Percentiles rank a stretch among this genome's conserved stretches.
These are phyloP conservation scores for Coemansia sp. DNA, from an alignment of 192 early-diverging fungal species.

Conservation along the genomic window DNA sequence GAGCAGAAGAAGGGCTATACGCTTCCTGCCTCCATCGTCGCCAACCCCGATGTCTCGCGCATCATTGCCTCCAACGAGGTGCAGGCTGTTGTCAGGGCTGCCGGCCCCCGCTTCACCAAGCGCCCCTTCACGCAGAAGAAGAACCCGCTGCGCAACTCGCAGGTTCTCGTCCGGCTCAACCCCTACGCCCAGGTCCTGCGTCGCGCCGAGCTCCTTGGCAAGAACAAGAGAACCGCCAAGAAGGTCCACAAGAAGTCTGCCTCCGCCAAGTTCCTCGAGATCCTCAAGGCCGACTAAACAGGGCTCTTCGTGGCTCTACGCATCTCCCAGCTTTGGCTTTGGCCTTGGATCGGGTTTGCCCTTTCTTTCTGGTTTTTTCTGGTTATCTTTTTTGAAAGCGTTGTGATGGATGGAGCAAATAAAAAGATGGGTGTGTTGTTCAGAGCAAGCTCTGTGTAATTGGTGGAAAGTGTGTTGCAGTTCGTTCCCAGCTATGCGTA, in stretches of 20 bases:
- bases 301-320: not conserved
- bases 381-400: too few species aligned
- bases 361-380: not conserved
- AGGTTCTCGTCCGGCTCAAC: constrained; percentile 92
- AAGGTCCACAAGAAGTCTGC: constrained; percentile 60
- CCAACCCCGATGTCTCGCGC: constrained; percentile 93
- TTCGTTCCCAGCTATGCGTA: not conserved
- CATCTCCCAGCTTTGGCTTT: too few species aligned
- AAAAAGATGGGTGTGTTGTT: too few species aligned
- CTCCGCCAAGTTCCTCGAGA: constrained; percentile 52
- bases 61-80: constrained; percentile 97
- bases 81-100: constrained; percentile 88
- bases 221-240: constrained; percentile 61
- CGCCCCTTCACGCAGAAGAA: constrained; percentile 97
- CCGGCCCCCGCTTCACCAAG: constrained; percentile 76
- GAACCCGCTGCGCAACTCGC: constrained; percentile 95
- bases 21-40: constrained; percentile 83
- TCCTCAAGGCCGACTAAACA: constrained; percentile 56
- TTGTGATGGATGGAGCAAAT: too few species aligned
- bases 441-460: too few species aligned
- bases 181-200: constrained; percentile 91
- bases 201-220: constrained; percentile 68
- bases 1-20: constrained; percentile 89
- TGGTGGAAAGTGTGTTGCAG: too few species aligned
- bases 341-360: too few species aligned